Evolutionary conservation across 495 filamentous ascomycete genomes (phyloP), one percentile per base, ranked within the genome.

Genomic region (Aspergillus leporis): DNA sequence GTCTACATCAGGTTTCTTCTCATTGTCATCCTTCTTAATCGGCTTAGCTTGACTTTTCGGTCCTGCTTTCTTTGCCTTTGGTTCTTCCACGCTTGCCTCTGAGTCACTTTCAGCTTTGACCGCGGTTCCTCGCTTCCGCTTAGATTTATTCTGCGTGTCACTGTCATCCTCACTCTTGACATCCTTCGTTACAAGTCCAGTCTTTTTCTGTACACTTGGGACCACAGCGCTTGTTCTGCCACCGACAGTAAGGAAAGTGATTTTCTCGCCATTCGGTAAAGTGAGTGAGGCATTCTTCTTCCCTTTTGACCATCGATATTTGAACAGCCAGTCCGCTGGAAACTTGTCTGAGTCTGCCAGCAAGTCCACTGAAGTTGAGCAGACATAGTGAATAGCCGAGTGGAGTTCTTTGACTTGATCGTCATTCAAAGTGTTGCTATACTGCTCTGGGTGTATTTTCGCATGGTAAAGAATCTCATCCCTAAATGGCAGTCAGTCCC

Each of bases 381-480:
- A 96, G 38, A 98, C 87, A 55, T 90, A 84, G 54, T 87, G 77
- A 38, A 97, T 85, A 0, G 88, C 81, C n/a, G 82, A 74, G 71
- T 93, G 85, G 9, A 98, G 78, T 25, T 77, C 76, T 61, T 82
- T 83, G 57, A 94, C 82, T 68, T 97, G 89, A 5, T 75, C 82
- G 47, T 89, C 82, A 56, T 66, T 77, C 63, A 98, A 85, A 9
- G 90, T 91, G 64, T 97, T 87, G 71, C 88, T 90, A 73, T 93
- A 93, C 61, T 94, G 89, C 69, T 97, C 93, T 0, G 94, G 94
- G 59, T 98, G 94, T 16, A 97, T 82, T 55, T 82, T 87, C 5
- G 93, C 87, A 63, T 97, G 85, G 65, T 90, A 97, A 28, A 98
- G 69, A 30, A 97, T 87, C 62, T 98, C 94, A 66, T 98, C 94